A percentile compares a stretch with the other conserved stretches of the same genome.
Conservation (phyloP, 2,329 filamentous ascomycete genomes). For the Colletotrichum sp. region DNA sequence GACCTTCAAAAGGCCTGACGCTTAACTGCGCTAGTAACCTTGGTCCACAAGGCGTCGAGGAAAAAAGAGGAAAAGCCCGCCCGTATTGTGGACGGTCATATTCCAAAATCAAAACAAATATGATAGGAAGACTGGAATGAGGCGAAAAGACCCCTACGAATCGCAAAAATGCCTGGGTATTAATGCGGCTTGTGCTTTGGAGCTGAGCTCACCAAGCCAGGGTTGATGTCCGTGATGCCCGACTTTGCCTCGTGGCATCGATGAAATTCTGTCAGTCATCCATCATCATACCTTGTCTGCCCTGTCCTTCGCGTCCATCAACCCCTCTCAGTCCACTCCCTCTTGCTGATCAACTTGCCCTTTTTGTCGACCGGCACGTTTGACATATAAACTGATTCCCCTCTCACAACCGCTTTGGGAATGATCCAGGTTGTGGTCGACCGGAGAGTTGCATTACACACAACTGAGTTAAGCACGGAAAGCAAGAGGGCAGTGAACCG, state of each 20-base stretch:
- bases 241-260: conserved; percentile 3
- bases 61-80: neutral
- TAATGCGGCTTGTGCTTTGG: neutral
- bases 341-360: neutral
- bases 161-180: neutral
- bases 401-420: neutral
- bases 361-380: neutral
- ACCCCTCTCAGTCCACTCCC: neutral
- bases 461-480: neutral
- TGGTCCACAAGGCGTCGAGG: neutral
- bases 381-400: neutral
- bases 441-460: neutral
- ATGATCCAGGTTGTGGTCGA: neutral
- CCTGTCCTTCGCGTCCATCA: neutral
- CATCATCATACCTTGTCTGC: neutral
- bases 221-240: neutral
- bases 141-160: neutral
- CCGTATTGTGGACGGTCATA: neutral
- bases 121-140: neutral
- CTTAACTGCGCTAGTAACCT: neutral
- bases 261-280: neutral
- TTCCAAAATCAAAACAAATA: neutral
- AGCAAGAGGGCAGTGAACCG: neutral
- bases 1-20: neutral
- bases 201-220: neutral